phyloP scores from a whole-genome alignment of 2,329 filamentous ascomycete genomes.

The Fusarium albosuccineum region DNA sequence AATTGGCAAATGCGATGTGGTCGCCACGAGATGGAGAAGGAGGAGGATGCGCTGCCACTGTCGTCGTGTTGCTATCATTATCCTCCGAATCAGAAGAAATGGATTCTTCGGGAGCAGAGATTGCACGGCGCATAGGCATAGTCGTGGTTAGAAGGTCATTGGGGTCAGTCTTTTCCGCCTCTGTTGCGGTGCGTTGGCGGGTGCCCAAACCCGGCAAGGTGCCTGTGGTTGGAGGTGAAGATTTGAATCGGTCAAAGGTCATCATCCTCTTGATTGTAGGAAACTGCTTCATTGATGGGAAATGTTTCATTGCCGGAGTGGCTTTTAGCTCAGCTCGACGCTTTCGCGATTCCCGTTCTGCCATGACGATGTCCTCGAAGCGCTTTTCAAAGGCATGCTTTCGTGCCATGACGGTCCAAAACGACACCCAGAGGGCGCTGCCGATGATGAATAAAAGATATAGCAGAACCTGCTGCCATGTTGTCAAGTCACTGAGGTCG shows the following conservation, averaged over 20 bases:
- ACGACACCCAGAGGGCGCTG: conserved; percentile 75
- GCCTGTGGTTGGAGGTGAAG: conserved; percentile 25
- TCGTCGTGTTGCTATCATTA: conserved; percentile 39
- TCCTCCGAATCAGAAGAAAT: conserved; percentile 38
- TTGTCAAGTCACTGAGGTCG: conserved; percentile 73
- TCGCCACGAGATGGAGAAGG: conserved; percentile 25
- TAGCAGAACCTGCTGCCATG: conserved; percentile 75
- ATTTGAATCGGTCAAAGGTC: conserved; percentile 38
- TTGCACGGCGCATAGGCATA: conserved; percentile 31
- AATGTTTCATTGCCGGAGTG: conserved; percentile 24
- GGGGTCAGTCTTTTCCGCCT: conserved; percentile 23
- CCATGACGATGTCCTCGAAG: conserved; percentile 66
- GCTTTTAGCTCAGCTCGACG: conserved; percentile 24
- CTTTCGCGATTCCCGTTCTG: conserved; percentile 51
- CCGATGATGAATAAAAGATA: conserved; percentile 76
- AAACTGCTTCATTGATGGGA: background rate
- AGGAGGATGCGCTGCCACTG: conserved; percentile 33
- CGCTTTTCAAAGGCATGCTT: conserved; percentile 72
- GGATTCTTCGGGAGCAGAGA: conserved; percentile 35
- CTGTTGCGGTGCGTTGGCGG: conserved; percentile 20
- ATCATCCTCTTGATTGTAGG: conserved; percentile 35
- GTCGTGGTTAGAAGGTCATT: conserved; percentile 19
- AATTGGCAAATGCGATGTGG: conserved; percentile 39
- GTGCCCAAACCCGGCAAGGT: conserved; percentile 36
- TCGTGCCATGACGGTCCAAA: conserved; percentile 72